Evolutionary conservation across 208 protist genomes (phyloP), one percentile per base, ranked within the genome.

Genomic region (Tetramitus jugosus): DNA sequence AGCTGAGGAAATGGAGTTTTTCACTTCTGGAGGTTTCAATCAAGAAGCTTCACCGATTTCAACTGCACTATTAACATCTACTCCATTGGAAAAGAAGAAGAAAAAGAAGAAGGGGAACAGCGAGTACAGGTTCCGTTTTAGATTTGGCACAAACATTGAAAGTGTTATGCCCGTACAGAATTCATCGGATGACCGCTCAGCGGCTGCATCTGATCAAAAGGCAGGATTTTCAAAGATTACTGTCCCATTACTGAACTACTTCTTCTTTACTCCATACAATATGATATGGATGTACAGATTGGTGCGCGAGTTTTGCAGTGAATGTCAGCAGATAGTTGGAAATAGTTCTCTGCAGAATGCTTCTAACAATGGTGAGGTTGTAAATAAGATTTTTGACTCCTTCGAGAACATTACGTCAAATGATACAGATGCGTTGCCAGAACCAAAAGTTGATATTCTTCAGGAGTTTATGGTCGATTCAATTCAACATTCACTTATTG

Each of bases 241-340:
- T 35, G 43, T 40, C 10, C 37, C 37, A 29, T 23, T 71, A 8
- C 49, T 37, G 31, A 43, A n/a, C 0, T n/a, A 49, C 40, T 71
- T 71, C 33, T 1, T 71, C 0, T 37, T 71, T 8, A 40, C 65
- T 49, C 65, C 65, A 7, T 71, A 71, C 26, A 71, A 71, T n/a
- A 10, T 49, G 10, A 8, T 71, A 35, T 71, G 65, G 65, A 10
- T 46, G 0, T 71, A 49, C 39, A 71, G 49, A 13, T 17, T 35
- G 29, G n/a, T 71, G 1, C 26, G 0, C 10, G 39, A 10, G 29
- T 71, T 71, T 46, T 20, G 43, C 13, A 29, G 49, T 20, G n/a
- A 33, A 23, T 42, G 39, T n/a, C 26, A 71, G 14, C 29, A 2
- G 7, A 49, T 71, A 35, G 31, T 71, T 35, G 4, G 31, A 3